These are phyloP conservation scores for Petrea volubilis DNA, from an alignment of 257 asterid genomes.

Conservation along the genomic window DNA sequence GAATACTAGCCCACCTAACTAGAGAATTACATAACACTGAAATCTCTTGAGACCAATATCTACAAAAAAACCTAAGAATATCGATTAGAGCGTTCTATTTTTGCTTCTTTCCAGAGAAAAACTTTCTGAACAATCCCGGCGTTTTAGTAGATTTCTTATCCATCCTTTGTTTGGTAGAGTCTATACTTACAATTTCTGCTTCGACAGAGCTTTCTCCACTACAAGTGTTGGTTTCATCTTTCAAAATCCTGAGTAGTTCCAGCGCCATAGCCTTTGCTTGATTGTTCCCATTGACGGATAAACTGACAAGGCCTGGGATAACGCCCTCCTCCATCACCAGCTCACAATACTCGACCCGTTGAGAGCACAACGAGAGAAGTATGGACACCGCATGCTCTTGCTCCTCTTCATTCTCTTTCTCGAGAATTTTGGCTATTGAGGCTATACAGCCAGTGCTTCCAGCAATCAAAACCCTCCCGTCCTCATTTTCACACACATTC, in stretches of 20 bases:
- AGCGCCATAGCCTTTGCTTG: constrained; percentile 60
- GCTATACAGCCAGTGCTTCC: constrained; percentile 69
- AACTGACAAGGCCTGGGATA: constrained; percentile 53
- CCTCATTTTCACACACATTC: constrained; percentile 42
- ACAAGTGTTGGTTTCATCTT: constrained; percentile 39
- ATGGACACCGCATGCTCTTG: constrained; percentile 73
- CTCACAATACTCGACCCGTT: constrained; percentile 42
- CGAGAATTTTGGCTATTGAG: constrained; percentile 57
- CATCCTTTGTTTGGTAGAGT: constrained; percentile 18
- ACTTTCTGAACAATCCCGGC: constrained; percentile 41
- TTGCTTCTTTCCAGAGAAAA: constrained; percentile 43
- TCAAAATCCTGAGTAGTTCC: constrained; percentile 67
- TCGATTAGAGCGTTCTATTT: constrained; percentile 9
- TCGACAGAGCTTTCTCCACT: constrained; percentile 24
- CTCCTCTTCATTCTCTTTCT: constrained; percentile 47
- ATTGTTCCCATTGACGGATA: constrained; percentile 61
- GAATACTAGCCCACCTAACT: neutral
- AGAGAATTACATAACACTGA: neutral
- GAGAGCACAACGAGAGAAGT: constrained; percentile 74
- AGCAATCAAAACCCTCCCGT: constrained; percentile 44
- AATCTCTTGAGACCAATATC: neutral
- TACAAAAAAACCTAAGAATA: neutral
- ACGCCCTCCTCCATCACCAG: constrained; percentile 73
- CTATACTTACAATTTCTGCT: constrained; percentile 14
- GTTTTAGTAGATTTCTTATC: constrained; percentile 37